Conservation (phyloP, 495 filamentous ascomycete genomes). For the Friedmanniomyces simplex region DNA sequence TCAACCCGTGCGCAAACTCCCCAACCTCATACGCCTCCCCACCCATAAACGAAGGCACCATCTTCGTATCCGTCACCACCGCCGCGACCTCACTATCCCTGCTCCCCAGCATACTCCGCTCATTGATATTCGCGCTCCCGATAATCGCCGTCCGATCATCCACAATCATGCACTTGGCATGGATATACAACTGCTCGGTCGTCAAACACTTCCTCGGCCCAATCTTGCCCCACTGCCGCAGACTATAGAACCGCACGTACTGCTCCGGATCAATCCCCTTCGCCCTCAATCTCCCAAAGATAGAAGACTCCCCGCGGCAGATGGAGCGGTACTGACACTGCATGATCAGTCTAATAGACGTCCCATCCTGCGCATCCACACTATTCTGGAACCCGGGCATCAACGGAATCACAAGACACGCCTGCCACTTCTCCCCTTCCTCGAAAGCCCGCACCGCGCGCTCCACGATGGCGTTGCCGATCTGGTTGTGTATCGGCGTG, state of each 20-base stretch:
- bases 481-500: constrained; percentile 78
- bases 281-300: constrained; percentile 75
- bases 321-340: constrained; percentile 97
- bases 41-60: constrained; percentile 87
- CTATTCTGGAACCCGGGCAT: constrained; percentile 99
- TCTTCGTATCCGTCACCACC: constrained; percentile 85
- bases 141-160: constrained; percentile 92
- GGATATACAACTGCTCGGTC: constrained; percentile 96
- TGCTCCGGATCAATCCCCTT: constrained; percentile 90
- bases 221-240: constrained; percentile 89
- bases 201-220: constrained; percentile 70
- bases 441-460: constrained; percentile 75
- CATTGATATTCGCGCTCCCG: constrained; percentile 97
- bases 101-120: constrained; percentile 86
- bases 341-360: constrained; percentile 90
- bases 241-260: constrained; percentile 89
- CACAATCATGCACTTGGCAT: constrained; percentile 94
- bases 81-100: constrained; percentile 89
- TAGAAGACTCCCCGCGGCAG: constrained; percentile 83
- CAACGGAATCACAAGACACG: constrained; percentile 86
- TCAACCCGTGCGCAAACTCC: constrained; percentile 82
- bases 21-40: constrained; percentile 82
- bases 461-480: constrained; percentile 91
- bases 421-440: constrained; percentile 83
- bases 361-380: constrained; percentile 86